Evolutionary conservation across 805 yeast genomes (phyloP).

Genomic region (Wickerhamomyces canadensis): DNA sequence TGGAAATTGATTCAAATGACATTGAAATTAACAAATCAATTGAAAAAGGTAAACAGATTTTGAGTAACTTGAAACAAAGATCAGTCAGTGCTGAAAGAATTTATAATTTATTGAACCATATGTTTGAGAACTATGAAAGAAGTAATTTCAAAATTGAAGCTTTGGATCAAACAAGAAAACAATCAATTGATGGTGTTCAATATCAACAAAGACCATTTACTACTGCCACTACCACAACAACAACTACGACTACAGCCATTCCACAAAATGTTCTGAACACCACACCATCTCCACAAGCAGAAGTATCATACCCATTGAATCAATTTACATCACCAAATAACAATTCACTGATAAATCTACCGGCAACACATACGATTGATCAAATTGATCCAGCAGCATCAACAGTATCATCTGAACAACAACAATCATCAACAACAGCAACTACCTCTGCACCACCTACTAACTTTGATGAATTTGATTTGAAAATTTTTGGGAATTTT

Average conservation of each 20-base stretch:
- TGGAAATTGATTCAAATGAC: slow-evolving; percentile 43
- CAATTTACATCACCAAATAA: slow-evolving; percentile 11
- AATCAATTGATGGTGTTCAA: slow-evolving; percentile 2
- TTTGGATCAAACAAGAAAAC: slow-evolving; percentile 3
- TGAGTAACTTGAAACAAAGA: slow-evolving; percentile 63
- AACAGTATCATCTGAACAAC: not conserved
- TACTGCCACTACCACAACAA: not conserved
- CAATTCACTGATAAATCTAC: slow-evolving; percentile 9
- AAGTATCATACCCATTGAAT: slow-evolving; percentile 9
- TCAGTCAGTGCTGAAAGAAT: slow-evolving; percentile 78
- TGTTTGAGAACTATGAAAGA: slow-evolving; percentile 73
- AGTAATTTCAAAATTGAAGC: slow-evolving; percentile 48
- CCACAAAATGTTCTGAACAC: too few species aligned
- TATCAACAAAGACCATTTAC: too few species aligned
- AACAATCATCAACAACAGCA: slow-evolving; percentile 4
- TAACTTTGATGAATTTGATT: slow-evolving; percentile 64
- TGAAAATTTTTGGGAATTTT: slow-evolving; percentile 75
- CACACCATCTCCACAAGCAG: not conserved
- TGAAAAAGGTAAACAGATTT: slow-evolving; percentile 69
- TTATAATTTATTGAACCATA: slow-evolving; percentile 66
- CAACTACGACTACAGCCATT: too few species aligned
- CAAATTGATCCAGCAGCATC: slow-evolving; percentile 8
- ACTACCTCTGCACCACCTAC: slow-evolving; percentile 19
- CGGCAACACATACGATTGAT: slow-evolving; percentile 11
- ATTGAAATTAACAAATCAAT: slow-evolving; percentile 58